Conservation (phyloP, 345 rosid genomes). For the Eucalyptus camaldulensis region DNA sequence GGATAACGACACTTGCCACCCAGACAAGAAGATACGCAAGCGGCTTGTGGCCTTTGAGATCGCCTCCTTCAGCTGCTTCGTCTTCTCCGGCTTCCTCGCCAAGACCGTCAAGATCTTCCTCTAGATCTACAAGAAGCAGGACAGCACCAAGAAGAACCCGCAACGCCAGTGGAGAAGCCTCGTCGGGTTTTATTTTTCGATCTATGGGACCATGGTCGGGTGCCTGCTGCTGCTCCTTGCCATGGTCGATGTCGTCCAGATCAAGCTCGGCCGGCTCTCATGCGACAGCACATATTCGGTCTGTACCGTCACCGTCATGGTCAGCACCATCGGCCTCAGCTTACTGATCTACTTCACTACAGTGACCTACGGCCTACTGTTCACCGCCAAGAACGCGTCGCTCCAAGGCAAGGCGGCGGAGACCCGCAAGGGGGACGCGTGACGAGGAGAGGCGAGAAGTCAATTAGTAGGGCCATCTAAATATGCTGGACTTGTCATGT, state of each 20-base stretch:
- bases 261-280: background rate
- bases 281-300: background rate
- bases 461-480: background rate
- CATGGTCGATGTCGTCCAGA: background rate
- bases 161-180: background rate
- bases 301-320: background rate
- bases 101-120: constrained; percentile 1
- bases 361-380: background rate
- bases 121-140: background rate
- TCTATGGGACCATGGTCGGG: background rate
- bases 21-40: background rate
- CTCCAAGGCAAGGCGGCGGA: background rate
- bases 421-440: background rate
- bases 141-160: background rate
- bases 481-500: background rate
- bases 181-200: background rate
- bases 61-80: constrained; percentile 1
- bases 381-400: background rate
- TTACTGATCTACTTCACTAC: background rate
- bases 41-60: background rate
- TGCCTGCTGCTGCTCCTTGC: background rate
- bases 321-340: background rate
- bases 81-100: constrained; percentile 2
- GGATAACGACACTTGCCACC: too few species aligned
- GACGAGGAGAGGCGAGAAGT: background rate